A percentile compares a stretch with the other conserved stretches of the same genome.
Conservation (phyloP, 2,329 filamentous ascomycete species). For the Colletotrichum simmondsii region DNA sequence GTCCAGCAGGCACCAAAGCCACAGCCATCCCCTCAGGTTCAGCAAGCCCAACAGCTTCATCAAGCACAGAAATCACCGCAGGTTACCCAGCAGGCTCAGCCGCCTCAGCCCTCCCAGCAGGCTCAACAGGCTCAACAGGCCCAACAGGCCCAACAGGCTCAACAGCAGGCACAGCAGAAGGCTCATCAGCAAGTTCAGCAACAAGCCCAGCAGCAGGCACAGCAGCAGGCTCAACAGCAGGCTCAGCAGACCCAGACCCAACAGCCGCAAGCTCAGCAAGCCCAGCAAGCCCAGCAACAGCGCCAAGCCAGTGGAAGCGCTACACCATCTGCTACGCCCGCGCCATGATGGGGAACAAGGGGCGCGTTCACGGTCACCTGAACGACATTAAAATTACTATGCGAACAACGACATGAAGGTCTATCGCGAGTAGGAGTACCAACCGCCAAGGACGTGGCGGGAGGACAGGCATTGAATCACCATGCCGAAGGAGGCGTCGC, state of each 20-base stretch:
- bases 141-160: neutral
- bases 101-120: neutral
- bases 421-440: neutral
- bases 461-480: neutral
- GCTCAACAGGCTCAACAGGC: neutral
- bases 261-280: conserved; percentile 25
- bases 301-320: conserved; percentile 53
- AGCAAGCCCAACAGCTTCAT: neutral
- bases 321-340: conserved; percentile 45
- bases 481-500: neutral
- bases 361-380: neutral
- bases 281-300: conserved; percentile 36
- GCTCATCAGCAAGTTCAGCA: conserved; percentile 41
- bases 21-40: neutral
- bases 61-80: conserved; percentile 20
- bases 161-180: conserved; percentile 38
- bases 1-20: neutral
- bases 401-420: neutral
- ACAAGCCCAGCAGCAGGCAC: neutral
- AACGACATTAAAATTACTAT: neutral
- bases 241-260: neutral
- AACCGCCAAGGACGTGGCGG: neutral
- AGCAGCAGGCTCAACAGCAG: conserved; percentile 9
- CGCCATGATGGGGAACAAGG: neutral
- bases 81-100: conserved; percentile 1